These are phyloP conservation scores for Fusarium sacchari DNA, from an alignment of 2,329 filamentous ascomycete genomes.

Conservation along the genomic window DNA sequence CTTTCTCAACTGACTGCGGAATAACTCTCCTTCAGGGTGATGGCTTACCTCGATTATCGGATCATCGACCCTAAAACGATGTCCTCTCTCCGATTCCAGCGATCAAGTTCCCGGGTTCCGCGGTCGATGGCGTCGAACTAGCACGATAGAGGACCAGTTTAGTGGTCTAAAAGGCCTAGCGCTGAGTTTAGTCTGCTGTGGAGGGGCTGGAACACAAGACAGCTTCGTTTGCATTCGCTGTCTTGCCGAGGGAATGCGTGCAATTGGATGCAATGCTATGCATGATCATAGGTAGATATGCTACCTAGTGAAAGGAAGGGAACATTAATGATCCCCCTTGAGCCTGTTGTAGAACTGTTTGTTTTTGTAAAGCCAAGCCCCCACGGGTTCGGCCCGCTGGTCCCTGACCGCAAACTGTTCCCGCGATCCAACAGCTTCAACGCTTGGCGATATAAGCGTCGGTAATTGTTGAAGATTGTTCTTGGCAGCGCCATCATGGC, in stretches of 20 bases:
- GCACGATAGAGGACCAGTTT: not conserved
- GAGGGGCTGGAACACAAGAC: not conserved
- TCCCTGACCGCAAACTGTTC: not conserved
- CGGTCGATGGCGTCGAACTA: not conserved
- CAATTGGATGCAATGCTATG: too few species aligned
- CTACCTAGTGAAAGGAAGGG: not conserved
- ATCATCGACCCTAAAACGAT: not conserved
- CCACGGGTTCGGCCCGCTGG: not conserved
- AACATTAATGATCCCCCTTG: slow-evolving; percentile 16
- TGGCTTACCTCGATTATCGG: not conserved
- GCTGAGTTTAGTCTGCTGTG: not conserved
- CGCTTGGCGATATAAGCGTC: not conserved
- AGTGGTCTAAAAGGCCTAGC: not conserved
- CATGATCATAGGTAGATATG: not conserved
- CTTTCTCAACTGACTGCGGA: not conserved
- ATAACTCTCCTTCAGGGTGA: not conserved
- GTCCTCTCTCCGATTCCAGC: not conserved
- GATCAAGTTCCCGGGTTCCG: not conserved
- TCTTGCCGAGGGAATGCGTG: not conserved
- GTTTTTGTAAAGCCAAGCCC: not conserved
- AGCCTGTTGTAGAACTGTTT: not conserved
- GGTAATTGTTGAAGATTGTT: not conserved
- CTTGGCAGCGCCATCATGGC: slow-evolving; percentile 9
- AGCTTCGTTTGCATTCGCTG: not conserved
- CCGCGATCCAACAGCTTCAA: not conserved